Percentiles rank a stretch among this genome's conserved stretches.
These are phyloP conservation scores for Wallacemonas sp. DNA, from an alignment of 208 protist species.

Conservation along the genomic window DNA sequence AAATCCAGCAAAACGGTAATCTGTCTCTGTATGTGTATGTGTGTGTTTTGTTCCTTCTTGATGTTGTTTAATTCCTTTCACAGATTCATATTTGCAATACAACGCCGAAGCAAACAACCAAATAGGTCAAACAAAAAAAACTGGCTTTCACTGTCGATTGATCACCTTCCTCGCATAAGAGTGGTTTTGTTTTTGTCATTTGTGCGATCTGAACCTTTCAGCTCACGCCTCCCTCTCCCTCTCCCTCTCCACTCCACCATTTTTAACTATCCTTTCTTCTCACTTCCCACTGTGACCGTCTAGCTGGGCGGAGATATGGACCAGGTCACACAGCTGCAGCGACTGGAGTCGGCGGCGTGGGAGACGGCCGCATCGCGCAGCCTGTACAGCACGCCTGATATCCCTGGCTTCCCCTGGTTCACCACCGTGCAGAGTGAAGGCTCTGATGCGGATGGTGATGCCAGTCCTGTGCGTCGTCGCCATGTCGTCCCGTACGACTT, in stretches of 20 bases:
- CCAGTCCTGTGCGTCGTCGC: slow-evolving; percentile 38
- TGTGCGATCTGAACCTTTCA: not conserved
- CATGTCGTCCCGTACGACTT: slow-evolving; percentile 92
- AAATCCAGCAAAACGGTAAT: no score
- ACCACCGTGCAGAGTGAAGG: slow-evolving; percentile 25
- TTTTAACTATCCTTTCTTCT: not conserved
- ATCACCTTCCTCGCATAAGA: no score
- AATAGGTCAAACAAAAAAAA: no score
- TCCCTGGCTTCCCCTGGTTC: slow-evolving; percentile 82
- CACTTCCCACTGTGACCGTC: no score
- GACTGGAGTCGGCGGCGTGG: slow-evolving; percentile 66
- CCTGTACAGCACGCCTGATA: slow-evolving; percentile 60
- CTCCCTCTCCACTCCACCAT: slow-evolving; percentile 16
- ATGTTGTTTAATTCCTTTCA: no score
- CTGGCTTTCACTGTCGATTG: no score
- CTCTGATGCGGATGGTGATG: not conserved
- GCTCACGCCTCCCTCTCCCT: not conserved
- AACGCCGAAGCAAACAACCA: no score
- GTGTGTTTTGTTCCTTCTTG: no score
- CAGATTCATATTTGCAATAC: no score
- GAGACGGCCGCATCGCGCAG: slow-evolving; percentile 19
- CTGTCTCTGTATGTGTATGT: no score
- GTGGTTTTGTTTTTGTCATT: slow-evolving; percentile 11
- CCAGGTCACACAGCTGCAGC: no score
- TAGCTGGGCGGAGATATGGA: no score